phyloP scores from a whole-genome alignment of 1,284 basidiomycete genomes.

The Ceratobasidium sp. region DNA sequence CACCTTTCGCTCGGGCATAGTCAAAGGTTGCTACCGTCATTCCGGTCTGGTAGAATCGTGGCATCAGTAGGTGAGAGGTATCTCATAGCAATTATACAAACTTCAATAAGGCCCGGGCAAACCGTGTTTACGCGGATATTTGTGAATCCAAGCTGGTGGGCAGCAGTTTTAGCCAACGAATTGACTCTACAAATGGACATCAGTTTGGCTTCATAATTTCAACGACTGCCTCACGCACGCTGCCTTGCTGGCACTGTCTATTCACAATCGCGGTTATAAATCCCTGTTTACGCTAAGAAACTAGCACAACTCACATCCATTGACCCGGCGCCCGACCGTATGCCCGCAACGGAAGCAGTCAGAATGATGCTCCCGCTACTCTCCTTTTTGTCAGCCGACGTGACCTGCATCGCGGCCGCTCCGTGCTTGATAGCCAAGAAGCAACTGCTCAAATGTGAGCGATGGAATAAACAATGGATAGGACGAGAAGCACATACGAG shows the following conservation, averaged over 20 bases:
- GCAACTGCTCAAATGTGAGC: constrained; percentile 59
- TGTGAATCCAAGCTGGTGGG: constrained; percentile 80
- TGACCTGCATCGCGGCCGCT: constrained; percentile 77
- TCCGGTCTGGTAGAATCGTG: constrained; percentile 58
- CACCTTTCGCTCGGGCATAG: constrained; percentile 76
- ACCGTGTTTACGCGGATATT: constrained; percentile 90
- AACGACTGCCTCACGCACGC: constrained; percentile 61
- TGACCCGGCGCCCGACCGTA: constrained; percentile 84
- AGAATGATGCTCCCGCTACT: constrained; percentile 86
- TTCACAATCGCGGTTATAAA: constrained; percentile 1
- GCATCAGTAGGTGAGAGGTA: neutral
- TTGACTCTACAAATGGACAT: constrained; percentile 64
- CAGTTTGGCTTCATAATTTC: constrained; percentile 12
- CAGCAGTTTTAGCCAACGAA: constrained; percentile 80
- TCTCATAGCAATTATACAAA: constrained; percentile 33
- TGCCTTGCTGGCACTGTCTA: constrained; percentile 90
- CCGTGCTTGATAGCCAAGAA: constrained; percentile 92
- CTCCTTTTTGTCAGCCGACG: constrained; percentile 67
- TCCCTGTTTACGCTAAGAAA: constrained; percentile 38
- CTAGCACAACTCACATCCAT: constrained; percentile 70
- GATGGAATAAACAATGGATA: neutral
- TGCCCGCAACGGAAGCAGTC: constrained; percentile 90
- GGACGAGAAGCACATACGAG: constrained; percentile 59
- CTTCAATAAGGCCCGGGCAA: constrained; percentile 88
- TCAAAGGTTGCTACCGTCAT: constrained; percentile 83